Base-by-base conservation (phyloP, 108 stramenopile species). In the Cyclotella choctawhatcheeana region DNA sequence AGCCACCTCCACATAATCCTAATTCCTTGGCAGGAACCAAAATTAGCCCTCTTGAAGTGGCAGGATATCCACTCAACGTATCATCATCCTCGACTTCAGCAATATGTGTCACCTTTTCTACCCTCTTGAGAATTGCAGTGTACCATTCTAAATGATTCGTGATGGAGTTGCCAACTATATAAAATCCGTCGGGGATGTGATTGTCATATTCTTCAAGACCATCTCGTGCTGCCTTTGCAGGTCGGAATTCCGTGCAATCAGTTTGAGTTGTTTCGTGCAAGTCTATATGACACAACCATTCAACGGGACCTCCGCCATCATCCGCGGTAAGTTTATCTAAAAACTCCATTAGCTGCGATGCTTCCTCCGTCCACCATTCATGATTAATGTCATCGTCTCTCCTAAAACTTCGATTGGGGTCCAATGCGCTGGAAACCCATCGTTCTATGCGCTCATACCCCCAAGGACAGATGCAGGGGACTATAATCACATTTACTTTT, bases 201-300 rank as follows among this genome's bases (percentile, higher is more conserved):
- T 52, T 78, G 27, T 74, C 82, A 21, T 69, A 67, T 24, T 70
- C 34, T 17, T 45, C 20, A 5, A 55, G 40, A 17, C 89, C 89
- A 47, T 74, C 86, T 4, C 79, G 67, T 31, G 92, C 89, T 10
- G 59, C 83, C 58, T 82, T 84, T 64, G 89, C 86, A 5, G 88
- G 89, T 10, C 77, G 66, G 61, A 88, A 93, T 74, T 89, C 89
- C 0, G 88, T 79, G n/a, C 61, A 68, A 58, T 93, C 92, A 0
- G 88, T 83, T 67, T 93, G 73, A 21, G 92, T 93, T 20, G 92
- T 93, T 79, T 93, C 92, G 59, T 93, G 92, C 34, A 89, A 67
- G 75, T 93, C 92, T 37, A 93, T 37, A 58, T 88, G 85, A 67
- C 71, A 82, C 12, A 56, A 25, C 82, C 81, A 82, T 0, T 55